Evolutionary conservation across 371 early-diverging fungal species (phyloP), one percentile per base, ranked within the genome.

Genomic region (Rhizopus stolonifer): DNA sequence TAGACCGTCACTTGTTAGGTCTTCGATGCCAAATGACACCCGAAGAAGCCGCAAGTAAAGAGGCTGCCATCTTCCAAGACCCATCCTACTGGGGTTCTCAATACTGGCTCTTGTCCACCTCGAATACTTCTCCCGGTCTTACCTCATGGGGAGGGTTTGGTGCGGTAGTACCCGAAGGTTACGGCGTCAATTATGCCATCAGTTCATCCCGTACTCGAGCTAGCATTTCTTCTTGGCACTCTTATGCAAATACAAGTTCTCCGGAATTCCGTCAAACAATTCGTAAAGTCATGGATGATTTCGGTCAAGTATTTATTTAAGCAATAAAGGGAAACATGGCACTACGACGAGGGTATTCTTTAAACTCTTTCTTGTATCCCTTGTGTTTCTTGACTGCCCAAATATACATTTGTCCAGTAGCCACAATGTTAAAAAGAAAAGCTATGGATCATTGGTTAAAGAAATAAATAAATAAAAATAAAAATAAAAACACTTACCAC

Each of bases 341-440:
- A 65, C 86, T 92, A 69, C 98, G 85, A 61, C 87, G 88, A 56
- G 98, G 98, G 59, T 96, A 97, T 59, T 89, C 83, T 14, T 87
- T 81, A 75, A 98, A 98, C 60, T 98, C 98, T 58, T 90, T 90
- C 50, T 65, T 77, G 72, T 98, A 98, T 39, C 81, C 80, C 67
- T 84, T 85, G 80, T 96, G 96, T 81, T 98, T 98, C 82, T 96
- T 95, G 60, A 92, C 65, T 6, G 98, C 96, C 98, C 98, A 98
- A n/a, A 90, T 25, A 63, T 88, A 90, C 93, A 96, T 95, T 72
- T 95, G 95, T 34, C 72, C 90, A 21, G 87, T 82, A 19, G 91
- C 91, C 33, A 92, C 90, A 19, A 82, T 66, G 52, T 86, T 77
- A 69, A 97, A 97, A 44, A 93, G 57, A 61, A 83, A 80, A 8